Conservation (phyloP, 1,284 basidiomycete genomes). For the Sporisorium iseilematis-ciliati region DNA sequence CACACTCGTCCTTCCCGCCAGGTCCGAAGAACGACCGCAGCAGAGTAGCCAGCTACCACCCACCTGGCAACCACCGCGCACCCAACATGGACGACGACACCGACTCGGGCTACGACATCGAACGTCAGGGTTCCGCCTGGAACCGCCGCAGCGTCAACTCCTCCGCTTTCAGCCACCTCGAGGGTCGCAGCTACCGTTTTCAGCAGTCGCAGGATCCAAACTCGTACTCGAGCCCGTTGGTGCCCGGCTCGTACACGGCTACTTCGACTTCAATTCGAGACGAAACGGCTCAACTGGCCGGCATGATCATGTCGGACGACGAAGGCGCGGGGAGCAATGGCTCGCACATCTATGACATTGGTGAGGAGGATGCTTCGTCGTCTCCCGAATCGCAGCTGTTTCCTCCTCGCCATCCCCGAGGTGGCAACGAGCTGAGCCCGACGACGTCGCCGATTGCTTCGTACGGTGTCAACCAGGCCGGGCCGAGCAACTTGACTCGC, state of each 20-base stretch:
- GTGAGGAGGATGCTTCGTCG: slow-evolving; percentile 38
- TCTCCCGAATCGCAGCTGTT: slow-evolving; percentile 28
- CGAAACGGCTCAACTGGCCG: slow-evolving; percentile 65
- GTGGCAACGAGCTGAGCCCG: slow-evolving; percentile 22
- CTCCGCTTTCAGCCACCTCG: slow-evolving; percentile 60
- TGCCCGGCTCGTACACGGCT: slow-evolving; percentile 62
- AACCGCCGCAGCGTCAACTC: slow-evolving; percentile 40
- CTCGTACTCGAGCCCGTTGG: slow-evolving; percentile 26
- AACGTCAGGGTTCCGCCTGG: slow-evolving; percentile 34
- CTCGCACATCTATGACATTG: slow-evolving; percentile 47
- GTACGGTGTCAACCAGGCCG: slow-evolving; percentile 33
- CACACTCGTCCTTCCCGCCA: slow-evolving; percentile 48
- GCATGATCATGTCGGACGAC: slow-evolving; percentile 60
- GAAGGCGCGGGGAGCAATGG: slow-evolving; percentile 39
- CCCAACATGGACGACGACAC: slow-evolving; percentile 25
- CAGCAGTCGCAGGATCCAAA: slow-evolving; percentile 40
- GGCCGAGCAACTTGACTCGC: slow-evolving; percentile 48
- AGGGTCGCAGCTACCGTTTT: slow-evolving; percentile 62
- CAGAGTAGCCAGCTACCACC: slow-evolving; percentile 36
- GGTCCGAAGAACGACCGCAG: slow-evolving; percentile 31
- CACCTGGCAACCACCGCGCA: slow-evolving; percentile 12
- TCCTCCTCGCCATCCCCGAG: slow-evolving; percentile 18
- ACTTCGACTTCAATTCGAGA: slow-evolving; percentile 62
- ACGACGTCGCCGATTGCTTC: slow-evolving; percentile 41
- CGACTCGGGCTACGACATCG: slow-evolving; percentile 46